phyloP scores from a whole-genome alignment of 2,329 filamentous ascomycete genomes.

The Chaetomiaceae sp. region DNA sequence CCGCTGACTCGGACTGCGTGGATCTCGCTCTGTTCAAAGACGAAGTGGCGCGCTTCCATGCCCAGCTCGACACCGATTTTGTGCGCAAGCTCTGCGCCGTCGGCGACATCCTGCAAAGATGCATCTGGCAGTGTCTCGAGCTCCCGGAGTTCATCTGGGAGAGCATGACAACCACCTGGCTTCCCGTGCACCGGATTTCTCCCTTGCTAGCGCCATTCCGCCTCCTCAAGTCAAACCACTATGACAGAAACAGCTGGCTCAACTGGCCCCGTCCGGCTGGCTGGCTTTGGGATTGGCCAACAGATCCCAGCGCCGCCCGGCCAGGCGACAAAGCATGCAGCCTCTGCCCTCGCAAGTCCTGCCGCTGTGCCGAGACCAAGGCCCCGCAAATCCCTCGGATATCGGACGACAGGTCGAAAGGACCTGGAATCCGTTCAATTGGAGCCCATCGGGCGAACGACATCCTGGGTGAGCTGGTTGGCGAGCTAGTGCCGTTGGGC shows the following conservation, averaged over 20 bases:
- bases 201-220: conserved; percentile 22
- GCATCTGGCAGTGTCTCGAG: conserved; percentile 22
- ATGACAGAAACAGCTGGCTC: conserved; percentile 8
- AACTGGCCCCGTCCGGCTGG: conserved; percentile 17
- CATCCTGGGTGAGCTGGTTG: conserved; percentile 25
- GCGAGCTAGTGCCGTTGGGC: conserved; percentile 24
- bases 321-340: conserved; percentile 16
- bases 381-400: conserved; percentile 22
- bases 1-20: conserved; percentile 12
- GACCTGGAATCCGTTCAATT: conserved; percentile 20
- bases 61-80: conserved; percentile 17
- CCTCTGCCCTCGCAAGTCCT: conserved; percentile 19
- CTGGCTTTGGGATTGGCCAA: conserved; percentile 24
- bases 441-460: conserved; percentile 12
- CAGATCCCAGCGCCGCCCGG: conserved; percentile 18
- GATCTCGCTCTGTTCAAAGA: conserved; percentile 23
- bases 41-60: conserved; percentile 21
- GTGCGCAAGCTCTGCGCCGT: conserved; percentile 20
- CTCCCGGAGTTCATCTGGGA: conserved; percentile 27
- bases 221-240: conserved; percentile 18
- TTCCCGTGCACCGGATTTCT: conserved; percentile 14
- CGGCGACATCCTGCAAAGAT: conserved; percentile 17
- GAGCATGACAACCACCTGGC: conserved; percentile 12
- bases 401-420: conserved; percentile 19
- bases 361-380: conserved; percentile 16